These are phyloP conservation scores for Carex arenaria DNA, from an alignment of 202 grass and related monocot genomes.

Conservation along the genomic window DNA sequence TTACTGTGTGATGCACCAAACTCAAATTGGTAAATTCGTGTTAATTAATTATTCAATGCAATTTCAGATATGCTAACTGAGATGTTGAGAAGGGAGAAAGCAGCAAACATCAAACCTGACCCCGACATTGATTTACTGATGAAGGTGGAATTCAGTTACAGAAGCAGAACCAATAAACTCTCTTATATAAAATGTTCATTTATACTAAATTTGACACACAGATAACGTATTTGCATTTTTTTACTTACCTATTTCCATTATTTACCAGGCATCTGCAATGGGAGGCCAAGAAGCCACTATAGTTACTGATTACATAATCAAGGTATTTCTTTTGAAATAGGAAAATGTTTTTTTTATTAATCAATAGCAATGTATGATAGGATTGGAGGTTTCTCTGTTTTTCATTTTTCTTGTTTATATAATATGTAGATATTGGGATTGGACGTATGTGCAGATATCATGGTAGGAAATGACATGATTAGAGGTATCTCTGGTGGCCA, in stretches of 20 bases:
- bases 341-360: background rate
- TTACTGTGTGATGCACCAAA: background rate
- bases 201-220: background rate
- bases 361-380: background rate
- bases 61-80: slow-evolving; percentile 44
- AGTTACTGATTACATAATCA: slow-evolving; percentile 54
- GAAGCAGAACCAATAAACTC: background rate
- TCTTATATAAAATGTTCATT: background rate
- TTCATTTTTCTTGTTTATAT: background rate
- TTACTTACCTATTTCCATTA: background rate
- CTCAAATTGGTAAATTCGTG: background rate
- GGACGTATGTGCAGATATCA: slow-evolving; percentile 44
- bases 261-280: slow-evolving; percentile 37
- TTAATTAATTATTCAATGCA: background rate
- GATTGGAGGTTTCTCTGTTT: background rate
- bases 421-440: slow-evolving; percentile 43
- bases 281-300: slow-evolving; percentile 41
- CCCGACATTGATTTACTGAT: slow-evolving; percentile 49
- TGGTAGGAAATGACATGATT: slow-evolving; percentile 52
- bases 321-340: slow-evolving; percentile 25
- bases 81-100: slow-evolving; percentile 40
- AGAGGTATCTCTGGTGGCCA: slow-evolving; percentile 54
- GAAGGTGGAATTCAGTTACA: slow-evolving; percentile 38
- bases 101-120: slow-evolving; percentile 49
- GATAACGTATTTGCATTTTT: background rate